phyloP scores from a whole-genome alignment of 2,329 filamentous ascomycete species.

The Zasmidium citrigriseum region DNA sequence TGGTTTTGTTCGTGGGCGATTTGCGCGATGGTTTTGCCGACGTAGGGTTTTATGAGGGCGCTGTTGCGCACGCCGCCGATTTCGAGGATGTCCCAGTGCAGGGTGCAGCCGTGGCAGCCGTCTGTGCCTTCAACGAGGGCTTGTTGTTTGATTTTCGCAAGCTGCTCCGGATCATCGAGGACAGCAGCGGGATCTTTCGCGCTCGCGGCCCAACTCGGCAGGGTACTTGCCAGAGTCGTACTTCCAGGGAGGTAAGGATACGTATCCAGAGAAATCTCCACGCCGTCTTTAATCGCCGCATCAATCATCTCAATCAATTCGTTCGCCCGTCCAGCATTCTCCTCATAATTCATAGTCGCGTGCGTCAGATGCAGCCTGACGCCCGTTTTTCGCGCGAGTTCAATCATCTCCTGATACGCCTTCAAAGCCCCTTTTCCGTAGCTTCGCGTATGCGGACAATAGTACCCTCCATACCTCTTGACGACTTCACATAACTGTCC shows the following conservation, averaged over 20 bases:
- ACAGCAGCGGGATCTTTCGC: conserved; percentile 24
- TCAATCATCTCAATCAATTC: conserved; percentile 32
- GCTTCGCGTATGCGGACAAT: conserved; percentile 30
- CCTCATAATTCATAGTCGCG: conserved; percentile 32
- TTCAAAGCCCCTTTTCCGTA: conserved; percentile 31
- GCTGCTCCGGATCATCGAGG: conserved; percentile 21
- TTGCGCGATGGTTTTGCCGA: conserved; percentile 30
- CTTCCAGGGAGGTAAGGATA: conserved; percentile 32
- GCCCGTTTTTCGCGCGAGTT: conserved; percentile 28
- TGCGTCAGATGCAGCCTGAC: conserved; percentile 32
- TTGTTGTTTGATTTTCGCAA: conserved; percentile 26
- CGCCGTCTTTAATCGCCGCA: conserved; percentile 22
- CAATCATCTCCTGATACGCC: conserved; percentile 31
- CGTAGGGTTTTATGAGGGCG: conserved; percentile 20
- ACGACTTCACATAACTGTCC: conserved; percentile 28
- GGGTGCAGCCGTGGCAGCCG: conserved; percentile 29
- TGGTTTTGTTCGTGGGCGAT: conserved; percentile 25
- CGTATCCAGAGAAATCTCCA: conserved; percentile 30
- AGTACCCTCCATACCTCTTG: conserved; percentile 29
- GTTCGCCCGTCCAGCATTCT: conserved; percentile 29
- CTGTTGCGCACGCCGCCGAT: conserved; percentile 29
- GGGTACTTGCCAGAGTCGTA: conserved; percentile 27
- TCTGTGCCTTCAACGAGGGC: conserved; percentile 28
- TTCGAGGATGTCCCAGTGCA: conserved; percentile 31
- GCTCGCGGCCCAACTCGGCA: conserved; percentile 29